Evolutionary conservation across 192 early-diverging fungal species (phyloP), one percentile per base, ranked within the genome.

Genomic region (Pecoramyces ruminantium): DNA sequence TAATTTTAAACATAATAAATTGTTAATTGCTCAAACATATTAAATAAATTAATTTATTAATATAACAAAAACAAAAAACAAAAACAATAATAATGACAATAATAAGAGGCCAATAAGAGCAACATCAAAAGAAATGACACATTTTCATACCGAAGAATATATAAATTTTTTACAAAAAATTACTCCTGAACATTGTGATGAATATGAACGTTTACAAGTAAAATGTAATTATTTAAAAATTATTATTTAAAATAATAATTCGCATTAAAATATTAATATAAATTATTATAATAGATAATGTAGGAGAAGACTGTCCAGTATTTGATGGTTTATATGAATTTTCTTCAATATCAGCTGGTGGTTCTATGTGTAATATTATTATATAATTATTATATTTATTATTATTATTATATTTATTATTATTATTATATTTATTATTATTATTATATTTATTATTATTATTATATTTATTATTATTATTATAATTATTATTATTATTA

Each of bases 281-380:
- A n/a, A n/a, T n/a, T n/a, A n/a, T n/a, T n/a, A n/a, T n/a, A n/a
- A n/a, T 11, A 67, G 51, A 67, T 67, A 67, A 67, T 67, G 93
- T 99, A 25, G 95, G 95, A 15, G 98, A 99, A 79, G 98, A 99
- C 86, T 99, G 98, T 81, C 98, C 98, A 8, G 93, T 98, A 17
- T 99, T 97, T 87, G 95, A 96, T 78, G 98, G 98, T 15, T 90
- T 99, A 85, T 99, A 93, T 87, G 97, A 99, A 79, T 99, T 97
- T 80, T 96, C 94, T 82, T 86, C 91, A 14, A 91, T 96, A 13
- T 96, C 96, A 80, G 91, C 98, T 25, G 98, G 98, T 34, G 97
- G 95, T 13, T 94, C 96, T 0, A 95, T 99, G n/a, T 83, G 87
- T 90, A 67, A 67, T 14, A 14, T 14, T 40, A 40, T 13, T 14